These are phyloP conservation scores for Xylaria longipes DNA, from an alignment of 495 filamentous ascomycete species.

Conservation along the genomic window DNA sequence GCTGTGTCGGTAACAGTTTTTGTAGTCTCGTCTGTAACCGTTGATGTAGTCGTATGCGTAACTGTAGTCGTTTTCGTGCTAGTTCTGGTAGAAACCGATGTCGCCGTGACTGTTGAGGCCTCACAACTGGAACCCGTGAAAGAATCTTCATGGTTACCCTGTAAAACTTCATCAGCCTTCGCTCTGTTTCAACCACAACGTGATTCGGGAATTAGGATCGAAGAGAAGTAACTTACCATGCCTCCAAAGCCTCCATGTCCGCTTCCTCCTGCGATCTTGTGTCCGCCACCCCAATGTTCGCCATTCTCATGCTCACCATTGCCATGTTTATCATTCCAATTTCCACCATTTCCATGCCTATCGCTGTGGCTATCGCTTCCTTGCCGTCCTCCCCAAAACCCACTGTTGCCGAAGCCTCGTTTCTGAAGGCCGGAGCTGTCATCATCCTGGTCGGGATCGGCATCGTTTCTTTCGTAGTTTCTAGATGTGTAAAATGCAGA, in stretches of 20 bases:
- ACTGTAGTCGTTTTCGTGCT: not conserved
- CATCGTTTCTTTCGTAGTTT: not conserved
- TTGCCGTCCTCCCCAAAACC: constrained; percentile 4
- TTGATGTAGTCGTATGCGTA: not conserved
- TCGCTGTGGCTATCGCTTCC: not conserved
- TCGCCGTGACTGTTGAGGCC: constrained; percentile 2
- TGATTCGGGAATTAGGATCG: not conserved
- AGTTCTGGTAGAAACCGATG: not conserved
- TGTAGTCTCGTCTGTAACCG: not conserved
- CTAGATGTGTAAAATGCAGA: not conserved
- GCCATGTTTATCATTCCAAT: not conserved
- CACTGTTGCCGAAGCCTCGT: constrained; percentile 7
- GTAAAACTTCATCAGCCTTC: not conserved
- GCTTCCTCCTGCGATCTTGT: not conserved
- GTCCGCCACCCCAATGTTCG: not conserved
- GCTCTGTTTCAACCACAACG: not conserved
- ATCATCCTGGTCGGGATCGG: not conserved
- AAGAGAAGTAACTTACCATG: constrained; percentile 1
- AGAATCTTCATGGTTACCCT: not conserved
- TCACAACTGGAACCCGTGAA: not conserved
- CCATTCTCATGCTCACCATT: not conserved
- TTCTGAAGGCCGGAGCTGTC: not conserved
- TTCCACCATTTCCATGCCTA: not conserved
- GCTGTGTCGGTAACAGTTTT: not conserved
- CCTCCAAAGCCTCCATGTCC: not conserved